Conservation (phyloP, 192 early-diverging fungal species). For the Phycomyces nitens region DNA sequence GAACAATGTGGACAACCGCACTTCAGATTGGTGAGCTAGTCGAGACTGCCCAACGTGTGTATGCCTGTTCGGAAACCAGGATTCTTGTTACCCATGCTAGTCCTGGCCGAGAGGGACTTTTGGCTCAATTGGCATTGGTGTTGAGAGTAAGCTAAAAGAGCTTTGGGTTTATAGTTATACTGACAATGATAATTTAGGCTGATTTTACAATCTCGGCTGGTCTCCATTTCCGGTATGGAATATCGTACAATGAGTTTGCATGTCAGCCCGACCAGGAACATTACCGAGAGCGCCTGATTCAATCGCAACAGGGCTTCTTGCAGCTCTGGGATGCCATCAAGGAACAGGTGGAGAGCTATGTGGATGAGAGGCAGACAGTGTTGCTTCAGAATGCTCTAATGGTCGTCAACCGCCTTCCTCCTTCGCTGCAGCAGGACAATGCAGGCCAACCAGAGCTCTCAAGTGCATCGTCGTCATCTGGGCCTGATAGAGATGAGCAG, state of each 20-base stretch:
- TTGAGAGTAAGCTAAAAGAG: constrained; percentile 52
- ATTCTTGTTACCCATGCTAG: constrained; percentile 56
- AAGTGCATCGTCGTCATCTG: too few species aligned
- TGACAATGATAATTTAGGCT: constrained; percentile 34
- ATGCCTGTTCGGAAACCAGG: constrained; percentile 54
- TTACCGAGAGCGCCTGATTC: constrained; percentile 46
- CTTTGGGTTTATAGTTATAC: background rate
- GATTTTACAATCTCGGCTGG: constrained; percentile 63
- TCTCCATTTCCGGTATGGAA: constrained; percentile 59
- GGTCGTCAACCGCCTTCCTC: constrained; percentile 52
- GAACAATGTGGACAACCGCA: constrained; percentile 64
- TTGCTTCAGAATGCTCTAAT: constrained; percentile 49
- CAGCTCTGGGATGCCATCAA: constrained; percentile 54
- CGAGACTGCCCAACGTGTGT: constrained; percentile 51
- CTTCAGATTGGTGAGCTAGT: constrained; percentile 61
- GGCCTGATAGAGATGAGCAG: constrained; percentile 42
- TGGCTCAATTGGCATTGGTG: constrained; percentile 51
- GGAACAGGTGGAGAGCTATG: constrained; percentile 46
- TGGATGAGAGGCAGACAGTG: constrained; percentile 46
- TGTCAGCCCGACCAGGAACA: constrained; percentile 51
- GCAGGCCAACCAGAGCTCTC: constrained; percentile 3
- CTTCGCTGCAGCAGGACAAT: constrained; percentile 28
- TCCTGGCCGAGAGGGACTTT: constrained; percentile 55
- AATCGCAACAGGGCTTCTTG: constrained; percentile 49
- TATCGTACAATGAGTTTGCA: constrained; percentile 60